Conservation (phyloP, 2,329 filamentous ascomycete genomes). For the Biscogniauxia marginata region DNA sequence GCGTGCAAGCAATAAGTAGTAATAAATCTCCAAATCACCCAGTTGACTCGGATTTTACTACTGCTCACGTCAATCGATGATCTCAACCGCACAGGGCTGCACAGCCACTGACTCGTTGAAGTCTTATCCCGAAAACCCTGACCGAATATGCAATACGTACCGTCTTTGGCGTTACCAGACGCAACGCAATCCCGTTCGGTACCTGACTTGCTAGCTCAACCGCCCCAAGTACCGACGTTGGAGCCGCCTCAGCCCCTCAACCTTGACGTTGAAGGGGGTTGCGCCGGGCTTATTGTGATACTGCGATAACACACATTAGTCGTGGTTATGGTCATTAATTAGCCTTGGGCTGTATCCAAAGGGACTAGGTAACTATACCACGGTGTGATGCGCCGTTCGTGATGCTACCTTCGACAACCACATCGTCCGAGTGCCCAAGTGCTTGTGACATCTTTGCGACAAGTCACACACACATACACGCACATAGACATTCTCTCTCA, state of each 20-base stretch:
- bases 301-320: too few species aligned
- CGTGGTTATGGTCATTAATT: too few species aligned
- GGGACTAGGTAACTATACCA: background rate
- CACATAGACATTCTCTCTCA: background rate
- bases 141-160: background rate
- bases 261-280: background rate
- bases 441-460: background rate
- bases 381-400: background rate
- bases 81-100: background rate
- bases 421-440: background rate
- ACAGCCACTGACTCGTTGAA: background rate
- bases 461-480: background rate
- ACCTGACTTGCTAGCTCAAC: background rate
- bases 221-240: background rate
- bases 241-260: background rate
- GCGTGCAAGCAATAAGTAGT: conserved; percentile 17
- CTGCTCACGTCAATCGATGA: conserved; percentile 6
- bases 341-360: background rate
- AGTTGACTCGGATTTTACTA: background rate
- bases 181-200: background rate
- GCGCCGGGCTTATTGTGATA: background rate
- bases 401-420: background rate
- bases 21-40: conserved; percentile 9
- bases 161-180: background rate
- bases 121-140: background rate